These are phyloP conservation scores for Veloboletus limbatus DNA, from an alignment of 1,284 basidiomycete genomes.

Conservation along the genomic window DNA sequence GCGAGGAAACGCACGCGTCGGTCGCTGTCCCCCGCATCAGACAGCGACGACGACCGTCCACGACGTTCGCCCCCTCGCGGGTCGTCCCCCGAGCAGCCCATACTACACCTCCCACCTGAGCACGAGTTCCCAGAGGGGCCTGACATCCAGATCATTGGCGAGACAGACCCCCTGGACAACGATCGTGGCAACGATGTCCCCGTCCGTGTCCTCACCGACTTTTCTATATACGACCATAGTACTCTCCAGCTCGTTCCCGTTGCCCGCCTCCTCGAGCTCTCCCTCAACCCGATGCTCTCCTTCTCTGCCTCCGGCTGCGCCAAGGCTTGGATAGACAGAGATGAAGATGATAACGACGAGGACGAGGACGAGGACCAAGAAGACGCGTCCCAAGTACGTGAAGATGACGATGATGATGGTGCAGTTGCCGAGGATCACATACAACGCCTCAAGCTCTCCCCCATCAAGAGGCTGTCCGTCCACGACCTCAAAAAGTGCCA, in stretches of 20 bases:
- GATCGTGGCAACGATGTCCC: conserved; percentile 42
- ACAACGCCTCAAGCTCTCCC: conserved; percentile 41
- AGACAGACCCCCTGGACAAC: conserved; percentile 29
- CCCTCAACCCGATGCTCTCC: conserved; percentile 13
- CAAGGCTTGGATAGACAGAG: conserved; percentile 29
- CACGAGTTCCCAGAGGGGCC: conserved; percentile 30
- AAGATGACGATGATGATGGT: conserved; percentile 29
- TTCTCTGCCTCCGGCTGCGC: conserved; percentile 39
- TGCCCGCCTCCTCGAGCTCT: conserved; percentile 34
- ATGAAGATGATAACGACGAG: conserved; percentile 23
- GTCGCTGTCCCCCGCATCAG: conserved; percentile 19
- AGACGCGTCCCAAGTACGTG: conserved; percentile 21
- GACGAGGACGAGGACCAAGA: conserved; percentile 31
- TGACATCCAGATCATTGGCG: conserved; percentile 34
- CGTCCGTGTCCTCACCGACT: conserved; percentile 49
- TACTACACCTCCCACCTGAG: conserved; percentile 17
- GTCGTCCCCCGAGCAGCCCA: conserved; percentile 1
- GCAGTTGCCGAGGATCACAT: conserved; percentile 13
- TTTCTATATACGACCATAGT: conserved; percentile 44
- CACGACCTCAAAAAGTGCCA: conserved; percentile 37
- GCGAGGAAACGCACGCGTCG: conserved; percentile 28
- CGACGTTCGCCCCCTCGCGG: conserved; percentile 4
- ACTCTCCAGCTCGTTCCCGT: conserved; percentile 39
- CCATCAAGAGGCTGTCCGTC: conserved; percentile 46
- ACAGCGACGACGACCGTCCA: conserved; percentile 19